Evolutionary conservation across 345 rosid species (phyloP).

Genomic region (Populus tremula): DNA sequence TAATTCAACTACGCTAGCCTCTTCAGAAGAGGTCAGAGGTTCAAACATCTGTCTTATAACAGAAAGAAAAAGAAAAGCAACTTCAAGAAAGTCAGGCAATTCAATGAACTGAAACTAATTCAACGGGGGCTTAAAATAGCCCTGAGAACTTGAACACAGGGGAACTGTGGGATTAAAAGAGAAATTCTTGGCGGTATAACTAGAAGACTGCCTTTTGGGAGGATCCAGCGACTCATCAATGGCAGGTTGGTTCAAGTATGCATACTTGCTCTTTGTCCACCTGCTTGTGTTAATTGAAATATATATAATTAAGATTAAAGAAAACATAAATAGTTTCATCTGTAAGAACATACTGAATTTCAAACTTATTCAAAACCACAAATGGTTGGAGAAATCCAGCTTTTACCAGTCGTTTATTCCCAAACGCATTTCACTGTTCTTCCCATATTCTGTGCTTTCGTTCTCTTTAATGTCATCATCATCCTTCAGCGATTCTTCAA

Average conservation of each 20-base stretch:
- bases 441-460: background rate
- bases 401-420: slow-evolving; percentile 78
- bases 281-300: slow-evolving; percentile 35
- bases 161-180: slow-evolving; percentile 51
- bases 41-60: too few species aligned
- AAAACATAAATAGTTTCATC: background rate
- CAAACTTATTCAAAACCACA: background rate
- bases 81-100: background rate
- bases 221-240: slow-evolving; percentile 35
- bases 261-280: slow-evolving; percentile 95
- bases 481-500: slow-evolving; percentile 56
- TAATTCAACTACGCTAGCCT: too few species aligned
- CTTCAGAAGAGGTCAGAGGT: too few species aligned
- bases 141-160: slow-evolving; percentile 33
- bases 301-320: background rate
- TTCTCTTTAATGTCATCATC: slow-evolving; percentile 23
- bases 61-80: too few species aligned
- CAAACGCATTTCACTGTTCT: slow-evolving; percentile 42
- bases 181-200: slow-evolving; percentile 56
- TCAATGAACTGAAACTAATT: slow-evolving; percentile 37
- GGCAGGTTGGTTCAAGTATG: slow-evolving; percentile 83
- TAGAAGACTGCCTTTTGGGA: slow-evolving; percentile 38
- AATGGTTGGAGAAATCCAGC: slow-evolving; percentile 17
- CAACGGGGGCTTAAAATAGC: slow-evolving; percentile 23
- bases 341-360: too few species aligned